These are phyloP conservation scores for Helianthus annuus DNA, from an alignment of 129 eudicot species.

Conservation along the genomic window HanXRQr2.0-SUNRISE NC_035434.2:10290917-10291416, in stretches of 20 bases:
- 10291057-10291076: slow-evolving; percentile 78
- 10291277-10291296: not conserved
- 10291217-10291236: slow-evolving; percentile 92
- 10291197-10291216: slow-evolving; percentile 98
- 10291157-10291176: slow-evolving; percentile 75
- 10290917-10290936: too few relatives aligned
- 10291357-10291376: not conserved
- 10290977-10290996: not conserved
- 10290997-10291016: slow-evolving; percentile 81
- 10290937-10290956: not conserved
- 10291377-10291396: not conserved
- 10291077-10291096: slow-evolving; percentile 71
- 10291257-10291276: not conserved
- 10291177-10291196: slow-evolving; percentile 70
- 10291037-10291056: slow-evolving; percentile 87
- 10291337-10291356: too few relatives aligned
- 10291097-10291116: slow-evolving; percentile 61
- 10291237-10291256: slow-evolving; percentile 45
- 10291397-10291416: not conserved
- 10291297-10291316: too few relatives aligned
- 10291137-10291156: slow-evolving; percentile 64
- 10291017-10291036: slow-evolving; percentile 97
- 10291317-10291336: too few relatives aligned
- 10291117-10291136: slow-evolving; percentile 74
- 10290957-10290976: slow-evolving; percentile 41